Evolutionary conservation across 2,329 filamentous ascomycete genomes (phyloP), one percentile per base, ranked within the genome.

Genomic region (Rhynchosporium agropyri): DNA sequence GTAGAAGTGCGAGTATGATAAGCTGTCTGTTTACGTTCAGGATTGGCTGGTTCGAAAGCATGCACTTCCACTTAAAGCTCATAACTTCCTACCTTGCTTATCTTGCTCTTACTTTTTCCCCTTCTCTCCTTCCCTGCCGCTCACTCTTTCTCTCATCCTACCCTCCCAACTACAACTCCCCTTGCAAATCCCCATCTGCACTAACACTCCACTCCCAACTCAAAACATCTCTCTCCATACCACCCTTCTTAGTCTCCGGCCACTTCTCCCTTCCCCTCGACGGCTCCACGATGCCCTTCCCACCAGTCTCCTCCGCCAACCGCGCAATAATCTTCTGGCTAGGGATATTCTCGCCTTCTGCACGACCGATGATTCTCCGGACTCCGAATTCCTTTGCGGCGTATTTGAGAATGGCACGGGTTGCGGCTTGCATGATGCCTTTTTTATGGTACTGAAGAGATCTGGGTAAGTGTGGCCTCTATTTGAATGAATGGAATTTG

Each of bases 211-310:
- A 54, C 36, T 42, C 33, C 51, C 51, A 54, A 54, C 9, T 42
- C 51, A 54, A 20, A 9, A 54, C 9, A 28, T 54, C 51, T 13
- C 51, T 54, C n/a, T 28, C 36, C 10, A 15, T 33, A 15, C 51
- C 51, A 13, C 51, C 51, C 13, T 54, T 54, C 51, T 54, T 54
- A 33, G 28, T 54, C 36, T 54, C 51, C 9, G 51, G 51, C 51
- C 51, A 54, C 36, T 54, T 54, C 51, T 54, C 51, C 13, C 20
- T 54, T 20, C 36, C 51, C 26, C 20, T 42, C 33, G 10, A 40
- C 3, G 20, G 33, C 20, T 54, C 36, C n/a, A 42, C 51, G 12
- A 28, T 20, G 13, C 51, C 51, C 26, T 40, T 29, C 33, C 33
- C 50, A 12, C 31, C 31, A 36, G 20, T 54, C 20, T 54, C 51